Conservation (phyloP, 257 asterid genomes). For the Penstemon davidsonii region DNA sequence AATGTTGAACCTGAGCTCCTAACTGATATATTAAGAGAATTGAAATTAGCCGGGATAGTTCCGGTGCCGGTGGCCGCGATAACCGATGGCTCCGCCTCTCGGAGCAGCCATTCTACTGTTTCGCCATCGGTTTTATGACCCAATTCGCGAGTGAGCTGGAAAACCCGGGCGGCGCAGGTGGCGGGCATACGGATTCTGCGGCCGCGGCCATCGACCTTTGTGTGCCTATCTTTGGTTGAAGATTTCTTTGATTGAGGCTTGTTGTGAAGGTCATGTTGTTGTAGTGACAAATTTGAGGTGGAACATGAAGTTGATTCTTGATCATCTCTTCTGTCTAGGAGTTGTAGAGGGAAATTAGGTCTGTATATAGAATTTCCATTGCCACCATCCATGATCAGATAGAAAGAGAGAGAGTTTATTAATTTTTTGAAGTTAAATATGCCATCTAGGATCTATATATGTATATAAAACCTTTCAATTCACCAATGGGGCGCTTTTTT, state of each 20-base stretch:
- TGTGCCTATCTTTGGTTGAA: slow-evolving; percentile 30
- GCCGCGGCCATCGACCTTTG: slow-evolving; percentile 48
- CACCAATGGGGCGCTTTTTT: not conserved
- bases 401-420: not conserved
- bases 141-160: slow-evolving; percentile 31
- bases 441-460: not conserved
- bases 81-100: slow-evolving; percentile 87
- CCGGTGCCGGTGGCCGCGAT: slow-evolving; percentile 92
- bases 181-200: slow-evolving; percentile 35
- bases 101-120: slow-evolving; percentile 39
- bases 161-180: slow-evolving; percentile 33
- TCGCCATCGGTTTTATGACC: slow-evolving; percentile 51
- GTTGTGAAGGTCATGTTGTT: not conserved
- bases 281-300: slow-evolving; percentile 6
- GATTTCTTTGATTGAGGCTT: slow-evolving; percentile 17
- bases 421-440: too few species aligned
- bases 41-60: slow-evolving; percentile 79
- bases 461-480: not conserved
- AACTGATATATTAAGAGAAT: slow-evolving; percentile 61
- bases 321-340: slow-evolving; percentile 23
- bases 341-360: slow-evolving; percentile 26
- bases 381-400: slow-evolving; percentile 28
- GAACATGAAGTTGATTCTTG: not conserved
- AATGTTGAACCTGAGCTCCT: slow-evolving; percentile 64
- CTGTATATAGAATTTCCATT: slow-evolving; percentile 7